Evolutionary conservation across 345 rosid species (phyloP).

Genomic region (Murraya paniculata): DNA sequence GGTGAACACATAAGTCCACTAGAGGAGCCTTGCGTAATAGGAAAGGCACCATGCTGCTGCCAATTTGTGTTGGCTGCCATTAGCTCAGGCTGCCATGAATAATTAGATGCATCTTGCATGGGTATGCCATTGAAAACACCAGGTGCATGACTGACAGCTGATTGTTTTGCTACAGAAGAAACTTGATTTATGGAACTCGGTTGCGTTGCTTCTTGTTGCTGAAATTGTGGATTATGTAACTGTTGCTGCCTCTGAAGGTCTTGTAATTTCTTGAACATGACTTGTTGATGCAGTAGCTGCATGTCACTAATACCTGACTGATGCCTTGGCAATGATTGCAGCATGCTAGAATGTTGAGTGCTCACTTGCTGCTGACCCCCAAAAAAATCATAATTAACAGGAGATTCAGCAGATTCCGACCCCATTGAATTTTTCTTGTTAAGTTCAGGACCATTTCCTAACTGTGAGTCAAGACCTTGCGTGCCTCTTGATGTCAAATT

Average conservation of each 20-base stretch:
- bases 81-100: conserved; percentile 60
- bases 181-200: conserved; percentile 43
- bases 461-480: conserved; percentile 43
- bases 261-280: conserved; percentile 70
- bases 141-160: conserved; percentile 37
- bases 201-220: conserved; percentile 55
- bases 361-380: conserved; percentile 66
- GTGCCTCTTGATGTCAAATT: conserved; percentile 47
- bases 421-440: conserved; percentile 40
- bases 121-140: conserved; percentile 62
- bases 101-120: conserved; percentile 54
- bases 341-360: conserved; percentile 54
- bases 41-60: conserved; percentile 45
- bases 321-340: conserved; percentile 70
- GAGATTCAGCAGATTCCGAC: conserved; percentile 59
- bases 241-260: conserved; percentile 76
- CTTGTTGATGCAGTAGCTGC: conserved; percentile 77
- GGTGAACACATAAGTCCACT: conserved; percentile 53
- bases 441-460: conserved; percentile 45
- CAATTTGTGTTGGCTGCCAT: conserved; percentile 51
- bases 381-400: conserved; percentile 63
- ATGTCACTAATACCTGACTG: conserved; percentile 63
- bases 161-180: conserved; percentile 44
- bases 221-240: conserved; percentile 50
- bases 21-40: conserved; percentile 57